phyloP scores from a whole-genome alignment of 2,329 filamentous ascomycete genomes.

The Claviceps sp. region DNA sequence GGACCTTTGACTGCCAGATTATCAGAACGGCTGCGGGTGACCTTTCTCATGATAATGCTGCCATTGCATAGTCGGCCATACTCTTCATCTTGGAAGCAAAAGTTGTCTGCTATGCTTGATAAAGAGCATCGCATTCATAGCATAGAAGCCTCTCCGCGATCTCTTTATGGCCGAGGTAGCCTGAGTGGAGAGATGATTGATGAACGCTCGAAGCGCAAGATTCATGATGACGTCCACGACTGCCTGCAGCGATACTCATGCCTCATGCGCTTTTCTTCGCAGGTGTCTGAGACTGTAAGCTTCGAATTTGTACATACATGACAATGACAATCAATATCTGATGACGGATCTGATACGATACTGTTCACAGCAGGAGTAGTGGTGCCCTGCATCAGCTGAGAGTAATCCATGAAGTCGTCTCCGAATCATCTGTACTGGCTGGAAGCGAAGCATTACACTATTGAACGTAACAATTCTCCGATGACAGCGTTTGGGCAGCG shows the following conservation, averaged over 20 bases:
- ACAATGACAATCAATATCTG: too few species aligned
- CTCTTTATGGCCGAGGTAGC: not conserved
- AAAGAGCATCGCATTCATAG: not conserved
- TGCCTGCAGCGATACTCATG: not conserved
- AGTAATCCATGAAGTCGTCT: not conserved
- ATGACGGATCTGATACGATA: not conserved
- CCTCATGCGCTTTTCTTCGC: not conserved
- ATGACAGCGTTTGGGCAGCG: not conserved
- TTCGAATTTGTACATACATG: not conserved
- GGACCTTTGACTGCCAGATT: not conserved
- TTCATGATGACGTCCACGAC: not conserved
- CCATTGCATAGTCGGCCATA: not conserved
- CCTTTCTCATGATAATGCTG: not conserved
- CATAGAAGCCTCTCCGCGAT: not conserved
- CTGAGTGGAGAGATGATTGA: not conserved
- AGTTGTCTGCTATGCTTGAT: not conserved
- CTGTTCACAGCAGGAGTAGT: not conserved
- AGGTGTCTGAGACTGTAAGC: not conserved
- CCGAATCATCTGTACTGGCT: not conserved
- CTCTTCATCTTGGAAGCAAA: not conserved
- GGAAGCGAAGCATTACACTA: not conserved
- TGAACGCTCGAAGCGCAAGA: not conserved
- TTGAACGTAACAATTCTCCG: too few species aligned
- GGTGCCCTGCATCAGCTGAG: not conserved
- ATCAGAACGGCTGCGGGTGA: not conserved